Conservation (phyloP, 2,329 filamentous ascomycete species). For the Apiospora marii region DNA sequence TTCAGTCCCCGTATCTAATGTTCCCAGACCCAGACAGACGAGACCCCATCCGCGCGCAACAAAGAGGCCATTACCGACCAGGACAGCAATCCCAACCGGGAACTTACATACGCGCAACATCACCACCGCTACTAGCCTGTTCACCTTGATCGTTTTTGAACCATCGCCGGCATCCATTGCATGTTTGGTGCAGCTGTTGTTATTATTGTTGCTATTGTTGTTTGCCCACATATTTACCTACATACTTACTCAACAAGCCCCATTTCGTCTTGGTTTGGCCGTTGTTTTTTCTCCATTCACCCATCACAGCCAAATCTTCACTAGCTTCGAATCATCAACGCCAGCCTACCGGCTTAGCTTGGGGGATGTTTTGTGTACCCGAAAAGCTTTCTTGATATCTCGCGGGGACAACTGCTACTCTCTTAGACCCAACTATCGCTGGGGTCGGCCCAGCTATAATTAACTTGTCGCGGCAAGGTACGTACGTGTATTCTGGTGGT, state of each 20-base stretch:
- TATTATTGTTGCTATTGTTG: background rate
- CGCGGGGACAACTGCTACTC: background rate
- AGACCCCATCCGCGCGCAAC: conserved; percentile 8
- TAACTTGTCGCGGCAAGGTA: conserved; percentile 18
- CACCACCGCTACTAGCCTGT: background rate
- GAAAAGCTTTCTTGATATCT: background rate
- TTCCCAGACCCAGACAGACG: background rate
- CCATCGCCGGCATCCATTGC: background rate
- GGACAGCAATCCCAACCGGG: conserved; percentile 2
- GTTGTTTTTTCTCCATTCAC: background rate
- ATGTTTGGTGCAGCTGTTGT: background rate
- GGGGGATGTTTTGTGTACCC: conserved; percentile 14
- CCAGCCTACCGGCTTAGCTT: background rate
- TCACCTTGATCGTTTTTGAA: background rate
- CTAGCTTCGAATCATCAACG: conserved; percentile 19
- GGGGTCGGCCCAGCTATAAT: conserved; percentile 4
- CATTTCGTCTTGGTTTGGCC: background rate
- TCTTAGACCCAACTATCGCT: conserved; percentile 19
- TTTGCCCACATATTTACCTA: background rate
- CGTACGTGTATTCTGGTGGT: background rate
- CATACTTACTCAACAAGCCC: background rate
- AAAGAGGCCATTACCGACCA: background rate
- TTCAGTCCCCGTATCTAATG: conserved; percentile 21
- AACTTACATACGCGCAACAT: background rate
- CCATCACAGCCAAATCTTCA: conserved; percentile 1